Base-by-base conservation (phyloP, 2,329 filamentous ascomycete species). In the Graphilbum ipis-grandicollis region DNA sequence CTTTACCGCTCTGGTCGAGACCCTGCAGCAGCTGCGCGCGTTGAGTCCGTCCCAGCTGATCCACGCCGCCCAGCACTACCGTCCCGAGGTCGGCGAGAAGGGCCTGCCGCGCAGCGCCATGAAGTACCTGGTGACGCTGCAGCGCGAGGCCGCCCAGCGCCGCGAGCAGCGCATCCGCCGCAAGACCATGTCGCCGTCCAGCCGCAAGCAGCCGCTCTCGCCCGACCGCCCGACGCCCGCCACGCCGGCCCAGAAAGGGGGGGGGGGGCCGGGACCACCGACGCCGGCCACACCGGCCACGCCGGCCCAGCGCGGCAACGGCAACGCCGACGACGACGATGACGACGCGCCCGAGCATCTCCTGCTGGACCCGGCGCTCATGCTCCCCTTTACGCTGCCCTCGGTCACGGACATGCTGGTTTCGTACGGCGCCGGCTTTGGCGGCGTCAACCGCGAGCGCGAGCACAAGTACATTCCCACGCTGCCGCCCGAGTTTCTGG, bases 341-440 rank as follows among this genome's bases (percentile, higher is more conserved):
- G 74, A 79, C 32, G 76, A 82, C 41, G 64, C 75, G 13, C 79
- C 79, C 0, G 73, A 82, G 46, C 69, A 81, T 41, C 65, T 94
- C 26, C 72, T 94, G 31, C 59, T 96, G 37, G 86, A 96, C 50
- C 84, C 88, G 3, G 81, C 86, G 3, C 64, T 93, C 41, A 93
- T 94, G 69, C 68, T 98, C 19, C 90, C 90, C 0, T 98, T 98
- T 53, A 79, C 80, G n/a, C 64, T 98, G 21, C 90, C 90, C 2
- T 93, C 88, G 2, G 90, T 84, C 39, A 96, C 86, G 19, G 90
- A 98, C 55, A 98, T 98, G 90, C 68, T 96, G 34, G 74, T 98
- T 34, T 88, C 78, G 46, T 98, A 92, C 50, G 90, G 90, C 1
- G 86, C 90, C 12, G 90, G 90, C 0, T 90, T 96, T 50, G 90